Base-by-base conservation (phyloP, 495 filamentous ascomycete species). In the Hypomontagnella submonticulosa region DNA sequence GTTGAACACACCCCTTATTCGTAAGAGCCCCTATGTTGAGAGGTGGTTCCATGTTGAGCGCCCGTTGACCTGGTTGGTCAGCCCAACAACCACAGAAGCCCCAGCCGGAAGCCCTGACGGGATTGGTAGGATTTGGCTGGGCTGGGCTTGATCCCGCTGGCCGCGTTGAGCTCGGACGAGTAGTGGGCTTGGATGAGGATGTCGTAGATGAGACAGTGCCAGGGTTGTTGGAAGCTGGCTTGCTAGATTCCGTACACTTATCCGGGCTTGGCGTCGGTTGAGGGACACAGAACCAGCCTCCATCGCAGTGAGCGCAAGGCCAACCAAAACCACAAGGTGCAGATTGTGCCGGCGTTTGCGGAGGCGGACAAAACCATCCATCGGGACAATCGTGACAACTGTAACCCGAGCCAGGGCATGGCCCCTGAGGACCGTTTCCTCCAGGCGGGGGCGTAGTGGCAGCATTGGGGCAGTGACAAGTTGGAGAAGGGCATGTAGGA, bases 71-170 rank as follows among this genome's bases (percentile, higher is more conserved):
- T n/a, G 78, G 72, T 59, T 79, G 73, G 66, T 89, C 84, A 13
- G 70, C 73, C 61, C 72, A 87, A 67, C 87, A 90, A 16, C 86
- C 86, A 23, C 78, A 74, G 71, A 88, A 88, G 18, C 73, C 73
- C 81, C 82, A 89, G 15, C 80, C 79, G 20, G 56, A 69, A 12
- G 70, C 69, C 37, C 32, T 55, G 30, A 53, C 48, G 18, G 70
- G 67, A 3, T 34, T 66, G 4, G 42, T 63, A 2, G 68, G 68
- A 4, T 16, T 52, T 20, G 67, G 63, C 13, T 42, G 38, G 10
- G 49, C 53, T 1, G 57, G 37, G 4, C 44, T 19, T 46, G 60
- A 1, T 12, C 30, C 57, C n/a, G 52, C 30, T 51, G 57, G 46
- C 4, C 46, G 59, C 2, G 51, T 37, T 27, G 53, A 41, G 8